phyloP scores from a whole-genome alignment of 768 basidiomycete species.

The Boletus subcaerulescens region DNA sequence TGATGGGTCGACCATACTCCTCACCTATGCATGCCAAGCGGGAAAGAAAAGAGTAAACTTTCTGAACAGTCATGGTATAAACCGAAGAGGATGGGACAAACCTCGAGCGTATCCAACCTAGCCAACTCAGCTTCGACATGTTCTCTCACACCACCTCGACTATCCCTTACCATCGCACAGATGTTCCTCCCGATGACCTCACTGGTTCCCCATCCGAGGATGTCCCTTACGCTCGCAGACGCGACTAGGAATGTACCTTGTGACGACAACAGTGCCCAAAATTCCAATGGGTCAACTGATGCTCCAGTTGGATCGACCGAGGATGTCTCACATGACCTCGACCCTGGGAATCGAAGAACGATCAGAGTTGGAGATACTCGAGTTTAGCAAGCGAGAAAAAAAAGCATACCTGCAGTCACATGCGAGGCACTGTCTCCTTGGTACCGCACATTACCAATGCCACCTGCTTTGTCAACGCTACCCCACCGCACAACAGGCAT shows the following conservation, averaged over 20 bases:
- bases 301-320: background rate
- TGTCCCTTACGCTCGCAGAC: slow-evolving; percentile 50
- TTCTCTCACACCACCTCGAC: slow-evolving; percentile 14
- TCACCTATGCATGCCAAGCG: background rate
- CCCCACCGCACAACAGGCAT: slow-evolving; percentile 66
- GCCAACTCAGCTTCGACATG: slow-evolving; percentile 28
- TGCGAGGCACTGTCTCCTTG: background rate
- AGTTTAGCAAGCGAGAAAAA: background rate
- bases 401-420: slow-evolving; percentile 22
- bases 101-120: slow-evolving; percentile 16
- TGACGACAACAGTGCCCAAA: slow-evolving; percentile 51
- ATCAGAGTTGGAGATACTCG: background rate
- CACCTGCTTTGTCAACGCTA: slow-evolving; percentile 50
- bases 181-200: slow-evolving; percentile 53
- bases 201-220: slow-evolving; percentile 60
- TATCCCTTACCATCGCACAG: slow-evolving; percentile 35
- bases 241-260: slow-evolving; percentile 50
- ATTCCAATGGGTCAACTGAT: slow-evolving; percentile 30
- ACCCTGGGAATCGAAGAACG: slow-evolving; percentile 1
- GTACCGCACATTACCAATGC: background rate
- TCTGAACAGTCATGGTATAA: background rate
- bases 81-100: slow-evolving; percentile 3
- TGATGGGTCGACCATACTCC: slow-evolving; percentile 12
- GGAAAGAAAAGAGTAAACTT: background rate
- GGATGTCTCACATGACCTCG: background rate